phyloP scores from a whole-genome alignment of 176 grass and related monocot species.

The Carex kokanica region DNA sequence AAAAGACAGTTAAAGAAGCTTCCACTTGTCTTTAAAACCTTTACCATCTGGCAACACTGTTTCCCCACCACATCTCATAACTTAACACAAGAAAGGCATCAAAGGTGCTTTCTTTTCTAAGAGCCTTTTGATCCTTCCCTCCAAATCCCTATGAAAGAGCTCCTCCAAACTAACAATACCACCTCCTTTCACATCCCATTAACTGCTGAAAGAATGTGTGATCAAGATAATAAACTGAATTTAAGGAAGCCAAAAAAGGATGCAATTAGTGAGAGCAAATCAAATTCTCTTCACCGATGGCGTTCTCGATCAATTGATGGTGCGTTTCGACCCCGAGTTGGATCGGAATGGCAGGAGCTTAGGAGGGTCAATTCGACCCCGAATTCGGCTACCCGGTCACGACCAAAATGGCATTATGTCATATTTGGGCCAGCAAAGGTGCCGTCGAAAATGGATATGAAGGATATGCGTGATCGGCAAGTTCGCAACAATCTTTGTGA shows the following conservation, averaged over 20 bases:
- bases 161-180: background rate
- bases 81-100: background rate
- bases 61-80: background rate
- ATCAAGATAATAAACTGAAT: background rate
- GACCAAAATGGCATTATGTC: background rate
- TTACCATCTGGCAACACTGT: background rate
- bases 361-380: background rate
- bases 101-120: background rate
- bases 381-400: background rate
- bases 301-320: conserved; percentile 12
- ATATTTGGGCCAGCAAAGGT: background rate
- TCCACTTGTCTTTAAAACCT: background rate
- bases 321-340: background rate
- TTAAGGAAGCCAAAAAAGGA: background rate
- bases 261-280: background rate
- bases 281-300: background rate
- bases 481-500: background rate
- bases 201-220: background rate
- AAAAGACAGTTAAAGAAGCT: background rate
- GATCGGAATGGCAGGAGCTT: background rate
- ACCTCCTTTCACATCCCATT: background rate
- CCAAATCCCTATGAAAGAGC: background rate
- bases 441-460: conserved; percentile 2
- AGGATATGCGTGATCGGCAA: background rate
- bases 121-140: conserved; percentile 7